Evolutionary conservation across 371 early-diverging fungal species (phyloP).

Genomic region (Rhizopus arrhizus): DNA sequence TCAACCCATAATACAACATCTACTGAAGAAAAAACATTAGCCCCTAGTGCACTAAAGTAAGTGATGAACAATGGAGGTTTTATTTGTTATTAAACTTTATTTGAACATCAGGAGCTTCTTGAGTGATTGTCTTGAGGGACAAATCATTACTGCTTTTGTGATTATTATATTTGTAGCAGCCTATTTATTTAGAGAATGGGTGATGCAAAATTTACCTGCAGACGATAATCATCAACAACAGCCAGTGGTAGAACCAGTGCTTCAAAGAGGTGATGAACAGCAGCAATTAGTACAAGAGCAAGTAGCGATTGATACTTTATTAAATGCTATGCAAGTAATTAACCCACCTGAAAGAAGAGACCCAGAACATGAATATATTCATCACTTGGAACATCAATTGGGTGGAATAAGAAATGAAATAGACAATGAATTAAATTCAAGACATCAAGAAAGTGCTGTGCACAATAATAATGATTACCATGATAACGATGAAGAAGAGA

Average conservation of each 20-base stretch:
- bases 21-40: not conserved
- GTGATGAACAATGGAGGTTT: not conserved
- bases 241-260: not conserved
- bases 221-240: constrained; percentile 7
- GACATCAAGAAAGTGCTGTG: not conserved
- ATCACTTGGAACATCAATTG: constrained; percentile 13
- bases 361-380: not conserved
- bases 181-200: constrained; percentile 82
- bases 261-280: not conserved
- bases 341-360: constrained; percentile 18
- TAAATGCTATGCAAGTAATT: constrained; percentile 28
- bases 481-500: too few relatives aligned
- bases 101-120: constrained; percentile 53
- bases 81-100: too few relatives aligned
- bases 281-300: constrained; percentile 23
- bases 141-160: constrained; percentile 71
- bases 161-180: constrained; percentile 73
- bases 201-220: constrained; percentile 67
- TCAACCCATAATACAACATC: not conserved
- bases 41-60: not conserved
- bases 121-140: constrained; percentile 84
- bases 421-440: not conserved
- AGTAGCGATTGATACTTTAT: constrained; percentile 27
- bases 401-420: constrained; percentile 3
- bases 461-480: not conserved